These are phyloP conservation scores for Arctium lappa DNA, from an alignment of 129 eudicot genomes.

Conservation along the genomic window DNA sequence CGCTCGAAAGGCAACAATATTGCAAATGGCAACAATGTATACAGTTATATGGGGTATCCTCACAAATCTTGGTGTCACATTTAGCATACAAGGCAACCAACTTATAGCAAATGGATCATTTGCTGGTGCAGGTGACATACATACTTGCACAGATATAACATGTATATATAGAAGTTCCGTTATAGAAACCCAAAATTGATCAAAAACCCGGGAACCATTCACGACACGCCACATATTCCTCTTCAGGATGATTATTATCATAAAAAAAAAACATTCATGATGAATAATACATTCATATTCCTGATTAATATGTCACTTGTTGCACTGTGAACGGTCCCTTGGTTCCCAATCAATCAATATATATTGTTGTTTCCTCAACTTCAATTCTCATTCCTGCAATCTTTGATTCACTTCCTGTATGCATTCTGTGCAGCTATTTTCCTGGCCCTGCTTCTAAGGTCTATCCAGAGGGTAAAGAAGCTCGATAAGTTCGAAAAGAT, in stretches of 20 bases:
- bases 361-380: background rate
- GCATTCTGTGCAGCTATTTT: slow-evolving; percentile 50
- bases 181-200: too few relatives aligned
- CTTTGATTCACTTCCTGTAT: background rate
- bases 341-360: background rate
- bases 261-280: too few relatives aligned
- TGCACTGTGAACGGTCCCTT: too few relatives aligned
- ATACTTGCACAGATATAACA: too few relatives aligned
- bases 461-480: slow-evolving; percentile 67
- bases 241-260: too few relatives aligned
- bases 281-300: too few relatives aligned
- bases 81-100: slow-evolving; percentile 49
- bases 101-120: slow-evolving; percentile 56
- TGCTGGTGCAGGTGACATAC: slow-evolving; percentile 52
- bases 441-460: slow-evolving; percentile 45
- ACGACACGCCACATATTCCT: too few relatives aligned
- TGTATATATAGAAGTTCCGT: too few relatives aligned
- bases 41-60: slow-evolving; percentile 60
- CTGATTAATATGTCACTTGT: too few relatives aligned
- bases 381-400: slow-evolving; percentile 1
- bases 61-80: slow-evolving; percentile 55
- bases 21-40: slow-evolving; percentile 79
- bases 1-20: slow-evolving; percentile 67
- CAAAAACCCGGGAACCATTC: too few relatives aligned
- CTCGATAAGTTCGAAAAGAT: slow-evolving; percentile 63